A percentile compares a stretch with the other conserved stretches of the same genome.
Conservation (phyloP, 2,329 filamentous ascomycete genomes). For the Emericellopsis atlantica region DNA sequence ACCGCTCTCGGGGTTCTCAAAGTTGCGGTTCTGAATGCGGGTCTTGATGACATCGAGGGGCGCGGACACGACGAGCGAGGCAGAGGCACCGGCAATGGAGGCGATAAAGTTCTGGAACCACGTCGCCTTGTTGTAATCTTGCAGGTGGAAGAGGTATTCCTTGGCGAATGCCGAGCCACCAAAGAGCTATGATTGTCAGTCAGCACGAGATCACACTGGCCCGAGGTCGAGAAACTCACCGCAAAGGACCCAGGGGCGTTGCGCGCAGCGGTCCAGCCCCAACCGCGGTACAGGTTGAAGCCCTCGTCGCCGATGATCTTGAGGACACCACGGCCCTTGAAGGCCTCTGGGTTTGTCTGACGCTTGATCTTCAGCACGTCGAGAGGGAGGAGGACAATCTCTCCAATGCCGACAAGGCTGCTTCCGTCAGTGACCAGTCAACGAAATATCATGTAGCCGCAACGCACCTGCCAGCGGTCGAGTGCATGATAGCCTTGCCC, state of each 20-base stretch:
- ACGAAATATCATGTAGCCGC: neutral
- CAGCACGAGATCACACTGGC: conserved; percentile 4
- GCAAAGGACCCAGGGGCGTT: conserved; percentile 97
- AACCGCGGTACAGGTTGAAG: conserved; percentile 89
- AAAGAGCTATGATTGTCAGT: conserved; percentile 55
- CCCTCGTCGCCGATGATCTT: conserved; percentile 88
- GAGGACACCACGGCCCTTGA: conserved; percentile 83
- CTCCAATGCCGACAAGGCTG: conserved; percentile 89
- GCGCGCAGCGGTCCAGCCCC: conserved; percentile 93
- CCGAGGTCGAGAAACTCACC: conserved; percentile 38
- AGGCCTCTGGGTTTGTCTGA: conserved; percentile 97
- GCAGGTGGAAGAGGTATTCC: conserved; percentile 81
- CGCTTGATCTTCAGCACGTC: conserved; percentile 99
- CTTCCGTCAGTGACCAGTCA: neutral
- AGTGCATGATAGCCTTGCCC: conserved; percentile 96
- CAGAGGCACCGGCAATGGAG: conserved; percentile 86
- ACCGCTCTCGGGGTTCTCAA: conserved; percentile 91
- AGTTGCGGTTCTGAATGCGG: conserved; percentile 95
- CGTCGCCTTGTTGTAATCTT: conserved; percentile 87
- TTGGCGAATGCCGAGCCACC: conserved; percentile 96
- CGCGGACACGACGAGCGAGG: conserved; percentile 91
- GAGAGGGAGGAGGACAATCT: conserved; percentile 87
- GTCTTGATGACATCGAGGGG: conserved; percentile 98
- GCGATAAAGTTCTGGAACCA: conserved; percentile 98
- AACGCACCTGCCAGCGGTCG: conserved; percentile 73